phyloP scores from a whole-genome alignment of 2,329 filamentous ascomycete species.

The Chalaropsis thielavioides region DNA sequence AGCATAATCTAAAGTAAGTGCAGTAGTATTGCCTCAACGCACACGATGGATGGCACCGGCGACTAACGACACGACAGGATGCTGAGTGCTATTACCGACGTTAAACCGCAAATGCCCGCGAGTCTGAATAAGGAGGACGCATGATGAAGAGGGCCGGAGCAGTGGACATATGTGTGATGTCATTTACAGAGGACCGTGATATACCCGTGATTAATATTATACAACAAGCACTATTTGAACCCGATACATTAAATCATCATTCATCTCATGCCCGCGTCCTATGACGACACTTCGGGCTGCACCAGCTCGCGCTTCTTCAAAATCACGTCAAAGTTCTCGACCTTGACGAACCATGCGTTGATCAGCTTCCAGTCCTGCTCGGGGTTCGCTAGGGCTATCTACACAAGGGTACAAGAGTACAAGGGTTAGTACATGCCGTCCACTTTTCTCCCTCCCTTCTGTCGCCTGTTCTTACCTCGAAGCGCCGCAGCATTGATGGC shows the following conservation, averaged over 20 bases:
- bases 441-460: too few relatives aligned
- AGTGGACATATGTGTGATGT: not conserved
- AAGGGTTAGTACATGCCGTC: not conserved
- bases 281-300: not conserved
- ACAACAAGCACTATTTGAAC: not conserved
- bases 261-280: not conserved
- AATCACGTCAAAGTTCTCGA: conserved; percentile 37
- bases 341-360: conserved; percentile 51
- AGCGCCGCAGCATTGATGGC: conserved; percentile 46
- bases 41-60: not conserved
- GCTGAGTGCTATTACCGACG: conserved; percentile 14
- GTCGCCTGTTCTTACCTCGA: conserved; percentile 40
- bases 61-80: conserved; percentile 4
- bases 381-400: conserved; percentile 27
- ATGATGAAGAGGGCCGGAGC: not conserved
- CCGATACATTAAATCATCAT: not conserved
- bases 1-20: conserved; percentile 35
- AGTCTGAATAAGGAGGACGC: conserved; percentile 9
- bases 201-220: conserved; percentile 10
- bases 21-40: not conserved
- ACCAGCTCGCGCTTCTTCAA: conserved; percentile 28
- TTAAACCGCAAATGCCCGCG: conserved; percentile 14
- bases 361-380: conserved; percentile 42
- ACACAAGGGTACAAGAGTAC: not conserved
- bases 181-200: conserved; percentile 4